Evolutionary conservation across 2,329 filamentous ascomycete species (phyloP).

Genomic region (Stachybotrys elegans): DNA sequence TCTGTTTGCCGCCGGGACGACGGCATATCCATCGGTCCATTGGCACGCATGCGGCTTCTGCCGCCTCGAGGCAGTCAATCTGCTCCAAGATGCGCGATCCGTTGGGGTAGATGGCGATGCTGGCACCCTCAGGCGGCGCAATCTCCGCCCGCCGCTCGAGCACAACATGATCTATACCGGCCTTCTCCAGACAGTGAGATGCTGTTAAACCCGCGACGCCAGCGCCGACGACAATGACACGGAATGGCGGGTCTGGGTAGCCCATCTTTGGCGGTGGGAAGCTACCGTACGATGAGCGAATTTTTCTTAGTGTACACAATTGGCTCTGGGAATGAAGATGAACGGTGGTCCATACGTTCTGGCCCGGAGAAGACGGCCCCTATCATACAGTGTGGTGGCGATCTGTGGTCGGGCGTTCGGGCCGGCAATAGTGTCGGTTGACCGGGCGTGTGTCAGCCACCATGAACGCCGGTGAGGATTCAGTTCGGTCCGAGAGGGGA

Average conservation of each 20-base stretch:
- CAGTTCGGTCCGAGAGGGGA: not conserved
- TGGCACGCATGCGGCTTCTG: slow-evolving; percentile 2
- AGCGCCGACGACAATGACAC: slow-evolving; percentile 20
- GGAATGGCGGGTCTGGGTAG: no score
- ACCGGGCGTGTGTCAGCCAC: not conserved
- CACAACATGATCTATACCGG: slow-evolving; percentile 22
- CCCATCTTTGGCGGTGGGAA: no score
- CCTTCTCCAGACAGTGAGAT: slow-evolving; percentile 20
- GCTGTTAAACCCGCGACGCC: slow-evolving; percentile 29
- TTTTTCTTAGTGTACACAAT: no score
- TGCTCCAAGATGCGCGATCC: slow-evolving; percentile 20
- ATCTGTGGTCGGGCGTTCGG: not conserved
- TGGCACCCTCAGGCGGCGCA: slow-evolving; percentile 13
- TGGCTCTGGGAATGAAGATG: no score
- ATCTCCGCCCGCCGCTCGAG: slow-evolving; percentile 16
- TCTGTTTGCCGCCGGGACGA: not conserved
- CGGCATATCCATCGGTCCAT: not conserved
- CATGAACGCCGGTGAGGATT: not conserved
- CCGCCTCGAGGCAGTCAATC: slow-evolving; percentile 12
- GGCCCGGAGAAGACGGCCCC: not conserved
- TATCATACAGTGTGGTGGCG: not conserved
- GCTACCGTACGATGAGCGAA: no score
- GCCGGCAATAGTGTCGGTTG: not conserved
- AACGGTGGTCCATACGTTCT: no score
- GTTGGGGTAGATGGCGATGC: slow-evolving; percentile 19